Conservation (phyloP, 2,329 filamentous ascomycete species). For the Botrytis deweyae region DNA sequence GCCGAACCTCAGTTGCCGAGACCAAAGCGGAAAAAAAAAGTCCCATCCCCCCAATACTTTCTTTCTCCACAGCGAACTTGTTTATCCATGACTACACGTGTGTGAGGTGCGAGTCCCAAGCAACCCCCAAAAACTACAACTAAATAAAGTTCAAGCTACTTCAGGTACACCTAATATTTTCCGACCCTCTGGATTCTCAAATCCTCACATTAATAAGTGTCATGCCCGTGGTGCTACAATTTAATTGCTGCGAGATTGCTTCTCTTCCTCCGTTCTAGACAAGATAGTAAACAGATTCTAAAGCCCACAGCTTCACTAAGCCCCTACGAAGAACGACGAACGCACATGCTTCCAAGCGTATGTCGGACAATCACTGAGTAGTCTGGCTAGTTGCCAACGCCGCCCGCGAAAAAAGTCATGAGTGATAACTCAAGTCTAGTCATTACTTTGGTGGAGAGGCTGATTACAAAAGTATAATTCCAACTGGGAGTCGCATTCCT, state of each 20-base stretch:
- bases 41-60: constrained; percentile 1
- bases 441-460: constrained; percentile 60
- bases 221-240: constrained; percentile 22
- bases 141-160: constrained; percentile 15
- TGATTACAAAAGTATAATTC: constrained; percentile 56
- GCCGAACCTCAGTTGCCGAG: neutral
- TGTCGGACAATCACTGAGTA: constrained; percentile 32
- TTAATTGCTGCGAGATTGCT: constrained; percentile 12
- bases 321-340: constrained; percentile 14
- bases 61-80: constrained; percentile 14
- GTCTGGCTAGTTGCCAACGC: constrained; percentile 31
- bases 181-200: neutral
- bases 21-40: constrained; percentile 3
- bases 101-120: constrained; percentile 6
- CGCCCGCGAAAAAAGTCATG: constrained; percentile 44
- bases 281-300: constrained; percentile 17
- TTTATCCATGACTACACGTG: constrained; percentile 12
- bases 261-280: constrained; percentile 11
- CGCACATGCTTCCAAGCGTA: constrained; percentile 25
- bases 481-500: constrained; percentile 17
- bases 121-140: constrained; percentile 2
- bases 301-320: constrained; percentile 21
- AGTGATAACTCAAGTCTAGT: constrained; percentile 60
- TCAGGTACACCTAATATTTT: constrained; percentile 3
- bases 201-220: constrained; percentile 2